Evolutionary conservation across 2,329 filamentous ascomycete species (phyloP), one percentile per base, ranked within the genome.

Genomic region (Rutstroemia sydowiana): DNA sequence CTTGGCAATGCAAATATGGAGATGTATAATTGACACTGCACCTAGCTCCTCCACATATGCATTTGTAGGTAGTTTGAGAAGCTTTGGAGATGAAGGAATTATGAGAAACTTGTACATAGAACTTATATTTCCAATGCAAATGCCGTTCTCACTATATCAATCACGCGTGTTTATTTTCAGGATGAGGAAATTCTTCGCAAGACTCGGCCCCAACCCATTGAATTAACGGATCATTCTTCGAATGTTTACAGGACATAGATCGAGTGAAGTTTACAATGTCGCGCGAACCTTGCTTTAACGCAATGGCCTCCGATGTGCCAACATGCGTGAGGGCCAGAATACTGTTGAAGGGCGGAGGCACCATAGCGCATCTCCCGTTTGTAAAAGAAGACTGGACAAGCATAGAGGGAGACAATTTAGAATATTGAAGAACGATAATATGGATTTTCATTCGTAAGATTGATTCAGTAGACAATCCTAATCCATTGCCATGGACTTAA

Each of bases 401-500:
- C n/a, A n/a, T n/a, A n/a, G 9, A 34, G 34, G 39, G 26, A 37
- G 21, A 8, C 37, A 34, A 41, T 23, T 45, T 20, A 23, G 21
- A 23, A 31, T 41, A 32, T 46, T 37, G 44, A 45, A 40, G 30
- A 49, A 53, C 44, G 26, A 43, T 56, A 41, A 63, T 63, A 50
- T 36, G 55, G 56, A 51, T 51, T 51, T 62, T 64, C 63, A 57
- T 52, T 64, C 63, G 60, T 63, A 63, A 65, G 63, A 65, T 66
- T 63, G 63, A 59, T 64, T 62, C 59, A 56, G 53, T 55, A 63
- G 59, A 55, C 63, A 65, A 66, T 62, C 64, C 59, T 60, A 51
- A 65, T 62, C 65, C 65, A 66, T 65, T 64, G 76, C 77, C 79
- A 77, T 79, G 78, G 78, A 76, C 78, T 51, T 84, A 84, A 82